Evolutionary conservation across 257 asterid genomes (phyloP).

Genomic region (Petrea volubilis): DNA sequence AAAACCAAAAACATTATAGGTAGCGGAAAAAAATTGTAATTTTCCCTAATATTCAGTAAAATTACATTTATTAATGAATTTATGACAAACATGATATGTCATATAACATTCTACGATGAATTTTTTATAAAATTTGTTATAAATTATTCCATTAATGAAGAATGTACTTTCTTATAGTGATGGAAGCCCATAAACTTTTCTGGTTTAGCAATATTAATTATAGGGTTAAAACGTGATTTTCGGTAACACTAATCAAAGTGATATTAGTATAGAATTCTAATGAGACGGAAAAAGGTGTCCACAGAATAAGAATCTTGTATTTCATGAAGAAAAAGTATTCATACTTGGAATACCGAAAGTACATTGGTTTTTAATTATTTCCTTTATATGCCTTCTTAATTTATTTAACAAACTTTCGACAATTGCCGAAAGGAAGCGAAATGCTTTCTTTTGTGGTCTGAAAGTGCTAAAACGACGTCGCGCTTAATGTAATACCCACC

Average conservation of each 20-base stretch:
- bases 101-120: too few species aligned
- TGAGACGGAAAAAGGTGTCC: not conserved
- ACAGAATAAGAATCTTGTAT: slow-evolving; percentile 20
- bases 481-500: slow-evolving; percentile 20
- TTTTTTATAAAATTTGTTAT: too few species aligned
- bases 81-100: too few species aligned
- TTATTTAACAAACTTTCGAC: not conserved
- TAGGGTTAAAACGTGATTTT: not conserved
- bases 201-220: not conserved
- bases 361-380: not conserved
- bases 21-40: too few species aligned
- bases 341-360: slow-evolving; percentile 29
- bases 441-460: slow-evolving; percentile 19
- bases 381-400: not conserved
- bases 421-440: slow-evolving; percentile 28
- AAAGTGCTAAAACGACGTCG: slow-evolving; percentile 15
- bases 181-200: not conserved
- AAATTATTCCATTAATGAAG: too few species aligned
- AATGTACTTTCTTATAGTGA: too few species aligned
- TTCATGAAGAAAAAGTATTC: slow-evolving; percentile 5
- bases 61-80: too few species aligned
- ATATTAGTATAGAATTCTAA: not conserved
- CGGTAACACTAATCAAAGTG: not conserved
- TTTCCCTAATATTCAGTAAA: too few species aligned
- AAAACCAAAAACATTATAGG: too few species aligned